Percentiles rank a stretch among this genome's conserved stretches.
phyloP scores from a whole-genome alignment of 2,329 filamentous ascomycete species.

The Calonectria fujianensis region DNA sequence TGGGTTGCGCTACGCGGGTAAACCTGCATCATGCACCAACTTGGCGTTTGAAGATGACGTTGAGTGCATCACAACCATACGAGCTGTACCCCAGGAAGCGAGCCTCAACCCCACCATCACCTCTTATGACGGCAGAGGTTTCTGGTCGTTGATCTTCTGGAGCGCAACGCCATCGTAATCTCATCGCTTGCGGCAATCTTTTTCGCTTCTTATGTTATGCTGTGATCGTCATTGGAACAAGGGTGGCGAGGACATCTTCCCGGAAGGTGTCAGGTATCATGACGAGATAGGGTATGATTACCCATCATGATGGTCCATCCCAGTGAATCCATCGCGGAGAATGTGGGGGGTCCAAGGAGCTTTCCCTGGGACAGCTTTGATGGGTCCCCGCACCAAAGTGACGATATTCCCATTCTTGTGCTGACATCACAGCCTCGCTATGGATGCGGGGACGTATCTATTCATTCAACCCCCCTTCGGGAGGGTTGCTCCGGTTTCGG shows the following conservation, averaged over 20 bases:
- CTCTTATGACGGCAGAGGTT: conserved; percentile 43
- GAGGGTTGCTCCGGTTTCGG: background rate
- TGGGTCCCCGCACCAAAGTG: conserved; percentile 4
- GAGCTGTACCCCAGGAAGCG: conserved; percentile 29
- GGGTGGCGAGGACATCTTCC: background rate
- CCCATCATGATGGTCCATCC: background rate
- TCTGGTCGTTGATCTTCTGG: conserved; percentile 30
- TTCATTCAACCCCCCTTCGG: background rate
- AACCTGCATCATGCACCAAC: conserved; percentile 51
- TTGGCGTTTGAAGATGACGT: conserved; percentile 48
- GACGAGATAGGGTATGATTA: background rate
- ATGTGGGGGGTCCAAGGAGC: background rate
- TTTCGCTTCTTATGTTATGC: background rate
- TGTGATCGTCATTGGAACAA: background rate
- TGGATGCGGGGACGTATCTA: background rate
- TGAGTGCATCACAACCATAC: conserved; percentile 44
- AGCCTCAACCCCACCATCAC: conserved; percentile 24
- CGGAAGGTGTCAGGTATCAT: background rate
- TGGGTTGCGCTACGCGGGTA: conserved; percentile 44
- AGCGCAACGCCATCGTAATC: conserved; percentile 24
- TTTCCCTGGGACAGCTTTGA: background rate
- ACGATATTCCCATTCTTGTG: conserved; percentile 10
- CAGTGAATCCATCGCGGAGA: too few species aligned
- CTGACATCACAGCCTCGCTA: conserved; percentile 11
- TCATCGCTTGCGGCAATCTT: background rate